phyloP scores from a whole-genome alignment of 2,329 filamentous ascomycete species.

The Phoma sp. region DNA sequence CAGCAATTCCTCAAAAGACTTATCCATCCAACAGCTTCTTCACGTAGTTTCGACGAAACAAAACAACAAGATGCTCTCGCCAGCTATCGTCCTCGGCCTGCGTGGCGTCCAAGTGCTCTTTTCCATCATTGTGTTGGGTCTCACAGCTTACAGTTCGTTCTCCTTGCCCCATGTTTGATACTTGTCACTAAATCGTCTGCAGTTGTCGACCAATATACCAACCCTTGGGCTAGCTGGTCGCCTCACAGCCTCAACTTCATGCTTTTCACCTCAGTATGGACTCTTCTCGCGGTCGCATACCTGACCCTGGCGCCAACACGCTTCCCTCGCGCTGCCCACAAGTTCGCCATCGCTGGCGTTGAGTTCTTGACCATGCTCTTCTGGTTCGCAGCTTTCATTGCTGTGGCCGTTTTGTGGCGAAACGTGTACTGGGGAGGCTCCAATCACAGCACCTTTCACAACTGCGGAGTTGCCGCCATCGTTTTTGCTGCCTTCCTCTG shows the following conservation, averaged over 20 bases:
- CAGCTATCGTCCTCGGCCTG: slow-evolving; percentile 62
- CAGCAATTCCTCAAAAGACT: neutral
- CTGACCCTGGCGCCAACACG: slow-evolving; percentile 72
- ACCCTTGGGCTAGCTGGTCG: slow-evolving; percentile 56
- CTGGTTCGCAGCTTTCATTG: slow-evolving; percentile 89
- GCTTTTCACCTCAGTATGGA: slow-evolving; percentile 81
- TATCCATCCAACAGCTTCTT: neutral
- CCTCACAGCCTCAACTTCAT: slow-evolving; percentile 74
- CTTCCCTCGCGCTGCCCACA: slow-evolving; percentile 66
- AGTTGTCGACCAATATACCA: slow-evolving; percentile 58
- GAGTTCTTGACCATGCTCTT: slow-evolving; percentile 81
- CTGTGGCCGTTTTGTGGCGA: slow-evolving; percentile 70
- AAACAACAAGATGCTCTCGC: slow-evolving; percentile 29
- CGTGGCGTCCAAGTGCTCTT: slow-evolving; percentile 73
- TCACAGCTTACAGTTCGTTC: slow-evolving; percentile 74
- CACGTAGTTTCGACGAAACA: neutral
- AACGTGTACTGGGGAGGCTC: slow-evolving; percentile 55
- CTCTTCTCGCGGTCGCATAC: slow-evolving; percentile 71
- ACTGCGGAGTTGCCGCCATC: slow-evolving; percentile 66
- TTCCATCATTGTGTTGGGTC: slow-evolving; percentile 75
- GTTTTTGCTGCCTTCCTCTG: slow-evolving; percentile 74
- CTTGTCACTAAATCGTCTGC: neutral
- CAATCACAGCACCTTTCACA: slow-evolving; percentile 58
- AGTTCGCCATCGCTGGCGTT: slow-evolving; percentile 69
- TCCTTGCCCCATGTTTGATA: neutral